Evolutionary conservation across 306 rosid genomes (phyloP), one percentile per base, ranked within the genome.

Genomic region (Castanospermum australe): DNA sequence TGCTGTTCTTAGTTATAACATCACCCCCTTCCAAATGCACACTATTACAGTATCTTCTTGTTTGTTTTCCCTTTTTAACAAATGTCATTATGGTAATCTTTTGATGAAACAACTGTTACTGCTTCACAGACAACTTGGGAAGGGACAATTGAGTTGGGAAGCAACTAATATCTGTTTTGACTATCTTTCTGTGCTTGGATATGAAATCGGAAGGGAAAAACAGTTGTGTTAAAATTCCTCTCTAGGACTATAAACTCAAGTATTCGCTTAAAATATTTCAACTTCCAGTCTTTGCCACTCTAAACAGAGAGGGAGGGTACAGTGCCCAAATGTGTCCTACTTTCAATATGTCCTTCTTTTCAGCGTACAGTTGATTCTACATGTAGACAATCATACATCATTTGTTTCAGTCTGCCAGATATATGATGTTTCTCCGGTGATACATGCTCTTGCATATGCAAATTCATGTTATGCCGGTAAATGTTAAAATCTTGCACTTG

Each of bases 401-500:
- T 78, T 57, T 68, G 60, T 35, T 75, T 51, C 18, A 36, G 57
- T 76, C 32, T 18, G 4, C 56, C 35, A 12, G 50, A 55, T 56
- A 17, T 55, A 68, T 41, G 76, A 15, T 15, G 24, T 38, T 20
- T 47, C 32, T 71, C 55, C 20, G 1, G 45, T 42, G 50, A 59
- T 56, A 36, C 55, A 41, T 78, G 56, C 35, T 79, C 39, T 50
- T 73, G 63, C 66, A 39, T 48, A 18, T 83, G 69, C 73, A 73
- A 36, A 17, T 63, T 74, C 24, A 5, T 75, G 21, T 60, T 15
- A 25, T 22, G 73, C 21, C 55, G 51, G 33, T 71, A 63, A 63
- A 74, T 79, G 67, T 28, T 67, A 50, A 67, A 50, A 62, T 60
- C 18, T 12, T 78, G 83, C 67, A 0, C 51, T 75, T 80, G 84